phyloP scores from a whole-genome alignment of 176 grass and related monocot species.

The Microstegium vimineum region DNA sequence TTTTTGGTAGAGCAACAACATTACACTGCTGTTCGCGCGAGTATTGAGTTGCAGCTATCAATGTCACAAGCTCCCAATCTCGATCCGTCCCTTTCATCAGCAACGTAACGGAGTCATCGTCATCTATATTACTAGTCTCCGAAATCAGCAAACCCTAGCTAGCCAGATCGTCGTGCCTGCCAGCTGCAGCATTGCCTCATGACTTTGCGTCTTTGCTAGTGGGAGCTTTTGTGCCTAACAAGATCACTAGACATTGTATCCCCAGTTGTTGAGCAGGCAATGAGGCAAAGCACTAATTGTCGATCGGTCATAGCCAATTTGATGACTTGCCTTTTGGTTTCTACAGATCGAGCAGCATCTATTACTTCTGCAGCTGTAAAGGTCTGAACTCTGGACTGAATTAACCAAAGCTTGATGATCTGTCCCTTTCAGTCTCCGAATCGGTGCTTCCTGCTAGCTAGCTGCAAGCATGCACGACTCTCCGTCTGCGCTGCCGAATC shows the following conservation, averaged over 20 bases:
- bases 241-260: background rate
- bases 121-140: background rate
- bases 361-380: background rate
- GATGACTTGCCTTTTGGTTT: background rate
- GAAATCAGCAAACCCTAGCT: background rate
- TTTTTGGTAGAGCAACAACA: too few relatives aligned
- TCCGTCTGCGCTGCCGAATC: background rate
- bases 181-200: background rate
- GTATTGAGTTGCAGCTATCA: too few relatives aligned
- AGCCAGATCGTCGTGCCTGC: background rate
- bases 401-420: background rate
- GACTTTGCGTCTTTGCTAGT: background rate
- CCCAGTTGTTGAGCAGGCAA: background rate
- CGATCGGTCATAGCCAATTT: background rate
- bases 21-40: too few relatives aligned
- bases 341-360: background rate
- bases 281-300: background rate
- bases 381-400: background rate
- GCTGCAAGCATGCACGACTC: background rate
- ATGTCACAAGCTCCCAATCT: background rate
- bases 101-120: background rate
- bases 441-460: background rate
- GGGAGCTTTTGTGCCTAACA: background rate
- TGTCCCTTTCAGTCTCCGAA: background rate
- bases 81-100: background rate